Conservation (phyloP, 495 filamentous ascomycete genomes). For the Chaetomium tenue region DNA sequence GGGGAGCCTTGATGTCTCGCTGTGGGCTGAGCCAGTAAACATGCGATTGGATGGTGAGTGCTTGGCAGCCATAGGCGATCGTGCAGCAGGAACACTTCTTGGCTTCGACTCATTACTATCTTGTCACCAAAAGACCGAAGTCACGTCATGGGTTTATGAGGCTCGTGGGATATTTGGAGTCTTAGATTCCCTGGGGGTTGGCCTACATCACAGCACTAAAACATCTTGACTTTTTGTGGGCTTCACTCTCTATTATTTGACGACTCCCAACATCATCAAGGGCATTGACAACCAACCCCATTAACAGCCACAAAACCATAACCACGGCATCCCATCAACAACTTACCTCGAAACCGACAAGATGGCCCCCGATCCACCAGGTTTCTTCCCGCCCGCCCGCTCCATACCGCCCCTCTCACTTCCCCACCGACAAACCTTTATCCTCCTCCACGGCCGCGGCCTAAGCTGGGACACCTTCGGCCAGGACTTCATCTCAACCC, state of each 20-base stretch:
- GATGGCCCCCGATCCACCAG: slow-evolving; percentile 19
- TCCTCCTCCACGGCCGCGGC: slow-evolving; percentile 53
- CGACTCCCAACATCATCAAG: neutral
- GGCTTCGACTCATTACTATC: too few relatives aligned
- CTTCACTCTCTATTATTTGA: neutral
- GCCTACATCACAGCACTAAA: too few relatives aligned
- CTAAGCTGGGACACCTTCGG: slow-evolving; percentile 38
- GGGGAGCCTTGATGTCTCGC: too few relatives aligned
- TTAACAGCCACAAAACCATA: neutral
- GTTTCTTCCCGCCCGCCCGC: slow-evolving; percentile 34
- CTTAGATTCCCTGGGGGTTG: too few relatives aligned
- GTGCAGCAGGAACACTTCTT: neutral
- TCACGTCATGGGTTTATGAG: too few relatives aligned
- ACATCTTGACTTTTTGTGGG: neutral
- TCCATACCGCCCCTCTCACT: slow-evolving; percentile 26
- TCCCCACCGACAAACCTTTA: slow-evolving; percentile 44
- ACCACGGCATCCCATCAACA: neutral
- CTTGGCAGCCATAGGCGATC: neutral
- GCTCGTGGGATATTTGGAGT: too few relatives aligned
- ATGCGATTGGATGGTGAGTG: neutral
- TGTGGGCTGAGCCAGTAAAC: neutral
- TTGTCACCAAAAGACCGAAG: too few relatives aligned
- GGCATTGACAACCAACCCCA: neutral
- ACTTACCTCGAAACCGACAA: neutral
- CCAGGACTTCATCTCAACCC: slow-evolving; percentile 28